Base-by-base conservation (phyloP, 2,329 filamentous ascomycete genomes). In the Aspergillus sp. region DNA sequence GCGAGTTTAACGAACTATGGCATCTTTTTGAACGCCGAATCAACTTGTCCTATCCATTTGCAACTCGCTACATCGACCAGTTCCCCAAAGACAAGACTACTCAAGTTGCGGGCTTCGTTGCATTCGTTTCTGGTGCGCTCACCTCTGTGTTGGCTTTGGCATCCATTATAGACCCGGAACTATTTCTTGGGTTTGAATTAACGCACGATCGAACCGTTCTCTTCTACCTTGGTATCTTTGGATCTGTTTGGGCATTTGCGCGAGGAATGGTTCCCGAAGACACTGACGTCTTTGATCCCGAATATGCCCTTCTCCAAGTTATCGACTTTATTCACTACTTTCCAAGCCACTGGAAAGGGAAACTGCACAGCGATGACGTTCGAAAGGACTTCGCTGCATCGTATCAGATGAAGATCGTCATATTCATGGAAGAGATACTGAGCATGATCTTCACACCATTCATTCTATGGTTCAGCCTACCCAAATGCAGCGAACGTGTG, bases 11-110 rank as follows among this genome's bases (percentile, higher is more conserved):
- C 68, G 95, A 99, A 73, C 82, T 99, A 1, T 89, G 89, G 56
- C 95, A 99, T 73, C 82, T 98, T 2, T 99, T 98, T 68, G 85
- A 92, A 59, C 90, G 93, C 63, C 87, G 95, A 19, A 81, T 93
- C 43, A 93, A 96, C 63, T 96, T 98, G 89, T 96, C 95, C 0
- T 92, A 95, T 69, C 93, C 93, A 0, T 97, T 91, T 71, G 93
- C 95, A 2, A 91, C 89, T 35, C 86, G 91, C 48, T 99, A 99
- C 68, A 84, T 99, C 24, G 91, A 96, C 63, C 93, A 98, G 64
- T 99, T 99, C 60, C 95, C 95, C 0, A 98, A 98, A 73, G 88
- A 93, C 70, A 96, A 97, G 76, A 95, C 88, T 0, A 89, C 95
- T 60, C 92, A 96, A 66, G 72, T 93, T 37, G 90, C 90, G 11